Base-by-base conservation (phyloP, 2,329 filamentous ascomycete genomes). In the Colletotrichum tropicicola region DNA sequence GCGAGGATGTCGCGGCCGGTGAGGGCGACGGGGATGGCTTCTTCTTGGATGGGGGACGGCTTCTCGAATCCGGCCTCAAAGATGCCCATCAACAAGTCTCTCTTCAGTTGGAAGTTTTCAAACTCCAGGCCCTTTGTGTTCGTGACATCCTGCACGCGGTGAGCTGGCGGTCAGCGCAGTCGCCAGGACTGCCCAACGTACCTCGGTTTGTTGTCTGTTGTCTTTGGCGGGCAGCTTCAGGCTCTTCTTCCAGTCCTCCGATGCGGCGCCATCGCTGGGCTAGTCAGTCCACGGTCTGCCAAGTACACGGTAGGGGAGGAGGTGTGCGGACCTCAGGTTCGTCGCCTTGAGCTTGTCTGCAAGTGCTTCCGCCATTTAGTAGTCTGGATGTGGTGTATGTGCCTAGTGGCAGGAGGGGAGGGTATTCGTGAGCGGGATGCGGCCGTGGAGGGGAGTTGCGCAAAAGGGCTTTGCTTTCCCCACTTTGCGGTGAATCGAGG, bases 31-130 rank as follows among this genome's bases (percentile, higher is more conserved):
- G 96, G 96, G 74, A 99, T 98, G 59, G 96, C 94, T 83, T 98
- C 96, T 90, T 99, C 96, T 88, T 99, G 96, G 73, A 99, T 99
- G 10, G 96, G 96, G 61, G 96, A 99, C 15, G 96, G 96, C 82
- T 97, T 98, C 79, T 99, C 96, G 79, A 98, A 99, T 68, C 96
- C 96, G 71, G 96, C 96, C 83, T 99, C 96, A 79, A 98, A 99
- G 70, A 99, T 98, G 68, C 96, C 96, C 95, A 98, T 99, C 82
- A 99, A 89, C 67, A 99, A 84, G 77, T 97, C 93, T 76, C 96
- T 88, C 84, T 97, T 97, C 72, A 99, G 91, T 70, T 92, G 92
- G 77, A 99, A 98, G 71, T 98, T 93, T 80, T 99, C 97, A 75
- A 98, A 99, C 72, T 99, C 96, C 68, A 99, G 86, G 66, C 96